These are phyloP conservation scores for Pseudevernia furfuracea DNA, from an alignment of 495 filamentous ascomycete species.

Conservation along the genomic window DNA sequence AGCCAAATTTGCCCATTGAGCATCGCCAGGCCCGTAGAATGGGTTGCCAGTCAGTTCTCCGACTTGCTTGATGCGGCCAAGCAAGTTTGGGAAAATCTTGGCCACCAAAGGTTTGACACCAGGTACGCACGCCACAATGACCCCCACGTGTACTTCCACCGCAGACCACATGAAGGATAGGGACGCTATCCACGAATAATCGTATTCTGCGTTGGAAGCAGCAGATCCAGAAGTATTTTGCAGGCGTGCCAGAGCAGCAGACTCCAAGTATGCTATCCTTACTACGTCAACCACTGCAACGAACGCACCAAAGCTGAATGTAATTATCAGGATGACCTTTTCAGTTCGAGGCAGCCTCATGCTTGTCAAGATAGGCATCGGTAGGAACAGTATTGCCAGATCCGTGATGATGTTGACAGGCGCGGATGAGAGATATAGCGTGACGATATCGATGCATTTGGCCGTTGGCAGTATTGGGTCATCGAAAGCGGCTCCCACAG, in stretches of 20 bases:
- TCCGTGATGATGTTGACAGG: conserved; percentile 84
- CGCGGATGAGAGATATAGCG: conserved; percentile 74
- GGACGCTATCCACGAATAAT: conserved; percentile 69
- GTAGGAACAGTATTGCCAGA: conserved; percentile 71
- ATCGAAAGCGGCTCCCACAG: conserved; percentile 55
- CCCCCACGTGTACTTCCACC: conserved; percentile 72
- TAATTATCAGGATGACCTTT: conserved; percentile 74
- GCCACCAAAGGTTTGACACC: conserved; percentile 80
- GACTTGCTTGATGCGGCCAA: conserved; percentile 43
- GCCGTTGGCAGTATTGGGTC: conserved; percentile 37
- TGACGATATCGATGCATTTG: conserved; percentile 65
- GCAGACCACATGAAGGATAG: conserved; percentile 88
- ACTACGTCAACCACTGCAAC: conserved; percentile 83
- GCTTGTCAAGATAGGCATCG: conserved; percentile 76
- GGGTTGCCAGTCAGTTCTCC: conserved; percentile 18
- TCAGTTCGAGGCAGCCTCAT: conserved; percentile 78
- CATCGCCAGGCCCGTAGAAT: conserved; percentile 21
- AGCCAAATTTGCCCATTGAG: conserved; percentile 18
- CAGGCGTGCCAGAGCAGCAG: conserved; percentile 47
- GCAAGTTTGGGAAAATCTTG: conserved; percentile 63
- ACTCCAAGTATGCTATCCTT: conserved; percentile 80
- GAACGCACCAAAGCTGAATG: conserved; percentile 77
- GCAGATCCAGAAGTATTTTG: conserved; percentile 27
- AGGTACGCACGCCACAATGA: conserved; percentile 81
- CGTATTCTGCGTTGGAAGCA: conserved; percentile 34